These are phyloP conservation scores for Botrytis byssoidea DNA, from an alignment of 2,329 filamentous ascomycete genomes.

Conservation along the genomic window DNA sequence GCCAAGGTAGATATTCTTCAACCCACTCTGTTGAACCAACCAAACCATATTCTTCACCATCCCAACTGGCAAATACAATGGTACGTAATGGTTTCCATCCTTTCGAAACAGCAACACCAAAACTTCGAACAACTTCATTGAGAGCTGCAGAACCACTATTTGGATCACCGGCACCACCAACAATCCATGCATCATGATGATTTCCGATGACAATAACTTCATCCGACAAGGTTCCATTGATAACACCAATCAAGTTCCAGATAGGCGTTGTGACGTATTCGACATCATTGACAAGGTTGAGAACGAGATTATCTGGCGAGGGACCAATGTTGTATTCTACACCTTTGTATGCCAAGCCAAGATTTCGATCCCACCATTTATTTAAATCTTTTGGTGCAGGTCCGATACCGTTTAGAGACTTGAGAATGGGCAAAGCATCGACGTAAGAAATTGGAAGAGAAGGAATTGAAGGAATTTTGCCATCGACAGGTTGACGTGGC, in stretches of 20 bases:
- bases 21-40: slow-evolving; percentile 85
- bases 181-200: slow-evolving; percentile 87
- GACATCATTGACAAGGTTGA: slow-evolving; percentile 77
- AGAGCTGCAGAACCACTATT: slow-evolving; percentile 79
- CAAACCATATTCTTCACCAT: slow-evolving; percentile 75
- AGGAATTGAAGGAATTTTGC: slow-evolving; percentile 77
- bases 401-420: slow-evolving; percentile 84
- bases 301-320: slow-evolving; percentile 62
- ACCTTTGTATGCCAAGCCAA: slow-evolving; percentile 63
- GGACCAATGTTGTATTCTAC: slow-evolving; percentile 70
- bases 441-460: slow-evolving; percentile 87
- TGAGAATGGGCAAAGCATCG: slow-evolving; percentile 84
- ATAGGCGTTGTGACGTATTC: slow-evolving; percentile 77
- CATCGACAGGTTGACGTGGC: slow-evolving; percentile 68
- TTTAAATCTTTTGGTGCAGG: slow-evolving; percentile 73
- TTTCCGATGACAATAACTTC: slow-evolving; percentile 92
- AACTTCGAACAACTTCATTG: slow-evolving; percentile 74
- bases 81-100: slow-evolving; percentile 87
- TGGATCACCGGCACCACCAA: slow-evolving; percentile 78
- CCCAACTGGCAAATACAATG: slow-evolving; percentile 80
- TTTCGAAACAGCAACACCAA: slow-evolving; percentile 66
- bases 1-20: slow-evolving; percentile 77
- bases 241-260: slow-evolving; percentile 89
- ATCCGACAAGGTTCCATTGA: slow-evolving; percentile 84
- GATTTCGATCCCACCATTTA: slow-evolving; percentile 60